Percentiles rank a stretch among this genome's conserved stretches.
Conservation (phyloP, 139 green algal genomes). For the Chlorella sp. region DNA sequence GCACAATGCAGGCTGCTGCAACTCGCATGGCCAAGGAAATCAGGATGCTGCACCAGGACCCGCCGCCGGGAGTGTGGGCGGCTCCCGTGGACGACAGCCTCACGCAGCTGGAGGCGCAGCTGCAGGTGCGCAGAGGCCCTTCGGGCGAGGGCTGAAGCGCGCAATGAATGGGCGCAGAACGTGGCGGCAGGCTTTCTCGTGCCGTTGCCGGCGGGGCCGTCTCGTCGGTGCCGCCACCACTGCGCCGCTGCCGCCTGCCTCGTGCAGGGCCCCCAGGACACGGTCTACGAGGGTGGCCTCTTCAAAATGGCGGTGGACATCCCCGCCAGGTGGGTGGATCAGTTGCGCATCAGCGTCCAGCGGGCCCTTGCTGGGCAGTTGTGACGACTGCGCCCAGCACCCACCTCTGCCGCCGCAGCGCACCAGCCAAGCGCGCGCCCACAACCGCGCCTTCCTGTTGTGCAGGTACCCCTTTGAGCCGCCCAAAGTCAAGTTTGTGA, state of each 20-base stretch:
- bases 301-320: constrained; percentile 62
- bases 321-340: constrained; percentile 52
- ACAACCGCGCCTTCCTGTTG: no score
- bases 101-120: constrained; percentile 47
- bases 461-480: constrained; percentile 73
- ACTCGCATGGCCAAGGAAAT: constrained; percentile 55
- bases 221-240: no score
- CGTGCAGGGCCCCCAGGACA: constrained; percentile 52
- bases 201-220: not conserved
- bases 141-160: not conserved
- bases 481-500: constrained; percentile 69
- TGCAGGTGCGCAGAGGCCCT: constrained; percentile 34
- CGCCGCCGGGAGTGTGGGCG: constrained; percentile 54
- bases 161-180: not conserved
- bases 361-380: not conserved
- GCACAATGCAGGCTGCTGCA: not conserved
- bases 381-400: not conserved
- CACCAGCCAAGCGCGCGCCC: not conserved
- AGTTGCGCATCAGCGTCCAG: not conserved
- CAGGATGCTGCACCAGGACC: constrained; percentile 44
- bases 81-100: constrained; percentile 45
- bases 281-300: constrained; percentile 59
- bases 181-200: not conserved
- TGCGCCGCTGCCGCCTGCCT: not conserved
- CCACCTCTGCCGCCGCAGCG: not conserved